Percentiles rank a stretch among this genome's conserved stretches.
Evolutionary conservation across 352 stramenopile genomes (phyloP).

Genomic region (Globisporangium cylindrosporum): DNA sequence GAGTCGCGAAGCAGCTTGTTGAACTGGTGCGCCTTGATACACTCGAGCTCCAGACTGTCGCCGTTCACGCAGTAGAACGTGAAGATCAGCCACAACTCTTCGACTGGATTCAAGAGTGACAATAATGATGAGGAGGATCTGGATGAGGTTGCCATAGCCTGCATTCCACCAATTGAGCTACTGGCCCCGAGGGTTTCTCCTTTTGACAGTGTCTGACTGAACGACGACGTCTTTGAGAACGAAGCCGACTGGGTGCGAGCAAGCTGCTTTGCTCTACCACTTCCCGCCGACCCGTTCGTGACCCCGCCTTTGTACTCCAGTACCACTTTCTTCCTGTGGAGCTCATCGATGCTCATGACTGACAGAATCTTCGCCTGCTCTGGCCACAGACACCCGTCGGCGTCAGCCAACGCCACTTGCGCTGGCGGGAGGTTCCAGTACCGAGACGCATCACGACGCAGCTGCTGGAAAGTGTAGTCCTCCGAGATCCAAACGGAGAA

Average conservation of each 20-base stretch:
- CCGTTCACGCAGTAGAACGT: constrained; percentile 81
- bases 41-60: constrained; percentile 69
- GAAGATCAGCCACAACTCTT: constrained; percentile 77
- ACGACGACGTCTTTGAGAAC: constrained; percentile 1
- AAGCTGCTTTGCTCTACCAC: constrained; percentile 14
- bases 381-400: constrained; percentile 70
- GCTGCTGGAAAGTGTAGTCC: constrained; percentile 74
- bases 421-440: constrained; percentile 61
- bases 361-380: constrained; percentile 72
- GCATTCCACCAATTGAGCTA: not conserved
- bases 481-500: constrained; percentile 68
- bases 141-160: not conserved
- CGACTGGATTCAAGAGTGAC: constrained; percentile 30
- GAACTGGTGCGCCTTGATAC: constrained; percentile 72
- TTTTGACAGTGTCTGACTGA: constrained; percentile 4
- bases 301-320: constrained; percentile 46
- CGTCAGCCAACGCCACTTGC: constrained; percentile 49
- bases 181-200: not conserved
- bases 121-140: not conserved
- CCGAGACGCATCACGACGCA: constrained; percentile 58
- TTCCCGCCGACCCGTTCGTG: not conserved
- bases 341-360: constrained; percentile 48
- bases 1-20: constrained; percentile 66
- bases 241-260: constrained; percentile 15
- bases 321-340: constrained; percentile 46